These are phyloP conservation scores for Epichloe elymi DNA, from an alignment of 2,329 filamentous ascomycete species.

Conservation along the genomic window DNA sequence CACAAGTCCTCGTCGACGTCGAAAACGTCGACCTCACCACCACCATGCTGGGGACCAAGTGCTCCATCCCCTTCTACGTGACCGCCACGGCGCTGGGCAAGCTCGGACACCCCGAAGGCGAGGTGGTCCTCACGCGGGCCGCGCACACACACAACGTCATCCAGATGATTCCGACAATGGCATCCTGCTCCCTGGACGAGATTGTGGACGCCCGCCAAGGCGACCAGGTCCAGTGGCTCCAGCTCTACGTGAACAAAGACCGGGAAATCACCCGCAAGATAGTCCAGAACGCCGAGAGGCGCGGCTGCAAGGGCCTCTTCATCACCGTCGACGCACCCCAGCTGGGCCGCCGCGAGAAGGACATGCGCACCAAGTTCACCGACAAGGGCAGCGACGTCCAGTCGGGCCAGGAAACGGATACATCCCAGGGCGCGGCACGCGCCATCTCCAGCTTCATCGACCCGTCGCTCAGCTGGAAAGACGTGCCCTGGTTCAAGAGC, in stretches of 20 bases:
- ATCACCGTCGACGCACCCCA: constrained; percentile 98
- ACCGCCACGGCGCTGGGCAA: constrained; percentile 94
- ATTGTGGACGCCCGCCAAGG: constrained; percentile 72
- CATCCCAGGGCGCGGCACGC: constrained; percentile 79
- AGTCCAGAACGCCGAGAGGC: constrained; percentile 77
- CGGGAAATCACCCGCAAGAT: constrained; percentile 81
- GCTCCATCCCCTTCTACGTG: constrained; percentile 84
- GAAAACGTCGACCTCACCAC: constrained; percentile 76
- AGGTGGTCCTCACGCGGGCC: constrained; percentile 78
- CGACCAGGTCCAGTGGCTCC: constrained; percentile 87
- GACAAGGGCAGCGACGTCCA: constrained; percentile 79
- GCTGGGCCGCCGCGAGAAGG: constrained; percentile 87
- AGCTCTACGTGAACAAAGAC: constrained; percentile 96
- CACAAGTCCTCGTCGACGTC: constrained; percentile 78
- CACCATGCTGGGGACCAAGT: constrained; percentile 83
- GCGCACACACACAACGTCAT: constrained; percentile 78
- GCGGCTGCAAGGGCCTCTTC: constrained; percentile 91
- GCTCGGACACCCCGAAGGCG: constrained; percentile 84
- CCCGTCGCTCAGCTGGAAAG: constrained; percentile 82
- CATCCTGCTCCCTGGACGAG: constrained; percentile 95
- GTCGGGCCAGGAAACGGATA: constrained; percentile 61
- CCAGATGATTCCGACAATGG: constrained; percentile 97
- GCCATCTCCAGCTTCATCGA: constrained; percentile 97
- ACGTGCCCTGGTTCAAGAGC: constrained; percentile 82
- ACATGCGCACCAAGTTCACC: constrained; percentile 88